Evolutionary conservation across 2,329 filamentous ascomycete genomes (phyloP).

Genomic region (Aspergillus sclerotialis): DNA sequence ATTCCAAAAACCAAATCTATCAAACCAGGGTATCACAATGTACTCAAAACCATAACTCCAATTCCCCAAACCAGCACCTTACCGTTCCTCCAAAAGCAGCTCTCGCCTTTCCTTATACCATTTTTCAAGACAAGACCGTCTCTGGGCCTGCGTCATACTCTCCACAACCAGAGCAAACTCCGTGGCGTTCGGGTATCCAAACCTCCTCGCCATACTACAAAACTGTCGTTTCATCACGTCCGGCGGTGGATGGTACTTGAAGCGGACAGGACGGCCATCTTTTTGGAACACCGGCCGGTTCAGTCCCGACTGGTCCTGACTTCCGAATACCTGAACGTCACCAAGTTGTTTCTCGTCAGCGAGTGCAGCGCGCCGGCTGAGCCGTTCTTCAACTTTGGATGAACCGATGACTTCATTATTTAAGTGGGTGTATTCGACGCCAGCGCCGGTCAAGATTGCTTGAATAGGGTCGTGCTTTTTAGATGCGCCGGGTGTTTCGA

Average conservation of each 20-base stretch:
- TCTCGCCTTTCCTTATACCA: conserved; percentile 69
- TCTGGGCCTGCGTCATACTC: conserved; percentile 76
- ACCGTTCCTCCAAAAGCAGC: conserved; percentile 23
- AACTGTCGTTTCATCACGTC: conserved; percentile 76
- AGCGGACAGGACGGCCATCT: conserved; percentile 43
- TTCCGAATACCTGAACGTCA: conserved; percentile 29
- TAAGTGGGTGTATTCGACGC: conserved; percentile 92
- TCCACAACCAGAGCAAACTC: conserved; percentile 90
- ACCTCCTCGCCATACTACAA: conserved; percentile 76
- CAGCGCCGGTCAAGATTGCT: conserved; percentile 79
- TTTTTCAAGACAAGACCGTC: conserved; percentile 67
- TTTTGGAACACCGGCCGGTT: conserved; percentile 9
- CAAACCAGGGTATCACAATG: too few species aligned
- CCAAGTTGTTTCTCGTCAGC: conserved; percentile 22
- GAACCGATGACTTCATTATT: conserved; percentile 93
- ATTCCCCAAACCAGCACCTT: too few species aligned
- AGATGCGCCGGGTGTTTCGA: conserved; percentile 20
- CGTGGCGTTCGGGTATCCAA: conserved; percentile 67
- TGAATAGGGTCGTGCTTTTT: conserved; percentile 68
- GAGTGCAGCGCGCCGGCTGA: conserved; percentile 67
- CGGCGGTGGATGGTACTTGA: conserved; percentile 64
- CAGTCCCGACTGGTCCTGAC: conserved; percentile 9
- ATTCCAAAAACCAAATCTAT: too few species aligned
- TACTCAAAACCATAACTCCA: too few species aligned
- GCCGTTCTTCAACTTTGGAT: conserved; percentile 79